phyloP scores from a whole-genome alignment of 1,284 basidiomycete genomes.

The Lentinus polychrous region DNA sequence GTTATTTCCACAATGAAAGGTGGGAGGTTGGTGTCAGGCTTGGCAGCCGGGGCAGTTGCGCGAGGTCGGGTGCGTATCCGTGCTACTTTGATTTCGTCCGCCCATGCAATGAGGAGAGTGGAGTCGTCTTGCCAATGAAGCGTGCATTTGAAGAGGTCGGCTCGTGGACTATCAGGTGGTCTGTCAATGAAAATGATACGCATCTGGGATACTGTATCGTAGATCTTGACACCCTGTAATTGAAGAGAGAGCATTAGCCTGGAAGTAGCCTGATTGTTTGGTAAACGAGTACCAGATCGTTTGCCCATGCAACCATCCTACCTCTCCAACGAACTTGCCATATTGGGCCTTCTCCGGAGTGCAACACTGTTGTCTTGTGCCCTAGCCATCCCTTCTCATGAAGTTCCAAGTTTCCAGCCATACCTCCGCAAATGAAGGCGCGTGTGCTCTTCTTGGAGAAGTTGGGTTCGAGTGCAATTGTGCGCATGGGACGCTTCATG shows the following conservation, averaged over 20 bases:
- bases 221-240: constrained; percentile 85
- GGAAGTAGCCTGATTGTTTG: constrained; percentile 22
- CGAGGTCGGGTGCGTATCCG: constrained; percentile 65
- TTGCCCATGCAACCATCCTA: constrained; percentile 92
- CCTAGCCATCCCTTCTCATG: constrained; percentile 97
- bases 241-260: no score
- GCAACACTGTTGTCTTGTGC: constrained; percentile 84
- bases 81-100: constrained; percentile 89
- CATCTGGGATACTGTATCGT: constrained; percentile 76
- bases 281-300: constrained; percentile 84
- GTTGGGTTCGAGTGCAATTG: constrained; percentile 85
- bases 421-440: constrained; percentile 90
- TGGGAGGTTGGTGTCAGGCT: constrained; percentile 37
- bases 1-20: constrained; percentile 80
- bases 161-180: constrained; percentile 74
- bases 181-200: constrained; percentile 88
- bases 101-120: constrained; percentile 92
- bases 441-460: constrained; percentile 80
- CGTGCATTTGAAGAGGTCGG: constrained; percentile 90
- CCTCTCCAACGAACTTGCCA: constrained; percentile 89
- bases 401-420: constrained; percentile 81
- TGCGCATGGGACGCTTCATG: constrained; percentile 88
- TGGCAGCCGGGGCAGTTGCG: constrained; percentile 31
- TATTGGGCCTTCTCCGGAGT: constrained; percentile 90
- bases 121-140: constrained; percentile 89